phyloP scores from a whole-genome alignment of 78 protist genomes.

The Dictyostelium purpureum region DNA sequence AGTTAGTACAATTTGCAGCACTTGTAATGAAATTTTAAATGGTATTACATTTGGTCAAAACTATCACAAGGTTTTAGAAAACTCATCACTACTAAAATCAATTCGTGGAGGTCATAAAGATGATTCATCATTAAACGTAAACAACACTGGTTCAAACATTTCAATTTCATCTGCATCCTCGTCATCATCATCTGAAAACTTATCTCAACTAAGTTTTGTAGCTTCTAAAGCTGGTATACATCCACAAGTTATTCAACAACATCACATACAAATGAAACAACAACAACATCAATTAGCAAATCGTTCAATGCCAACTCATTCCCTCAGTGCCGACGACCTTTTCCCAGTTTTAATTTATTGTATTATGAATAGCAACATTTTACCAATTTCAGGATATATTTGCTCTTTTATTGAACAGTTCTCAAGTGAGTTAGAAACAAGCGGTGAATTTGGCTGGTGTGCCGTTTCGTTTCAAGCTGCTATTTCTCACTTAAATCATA shows the following conservation, averaged over 20 bases:
- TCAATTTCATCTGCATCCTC: background rate
- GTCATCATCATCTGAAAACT: background rate
- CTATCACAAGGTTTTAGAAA: background rate
- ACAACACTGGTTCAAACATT: background rate
- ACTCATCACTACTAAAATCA: background rate
- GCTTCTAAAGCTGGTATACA: background rate
- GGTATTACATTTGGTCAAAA: conserved; percentile 6
- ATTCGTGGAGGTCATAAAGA: background rate
- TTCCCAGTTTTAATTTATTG: conserved; percentile 62
- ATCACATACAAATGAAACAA: too few relatives aligned
- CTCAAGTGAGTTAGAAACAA: conserved; percentile 6
- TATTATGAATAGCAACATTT: conserved; percentile 11
- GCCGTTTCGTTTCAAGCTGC: conserved; percentile 63
- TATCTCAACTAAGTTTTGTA: background rate
- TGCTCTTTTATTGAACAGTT: conserved; percentile 11
- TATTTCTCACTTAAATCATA: conserved; percentile 27
- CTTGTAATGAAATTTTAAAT: conserved; percentile 1
- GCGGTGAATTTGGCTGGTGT: conserved; percentile 70
- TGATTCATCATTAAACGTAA: background rate
- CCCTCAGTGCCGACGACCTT: conserved; percentile 61
- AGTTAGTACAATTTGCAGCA: background rate
- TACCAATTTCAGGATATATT: conserved; percentile 5
- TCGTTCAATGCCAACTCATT: conserved; percentile 3
- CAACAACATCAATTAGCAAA: background rate
- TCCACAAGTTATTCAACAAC: background rate